Percentiles rank a stretch among this genome's conserved stretches.
These are phyloP conservation scores for Phaffia rhodozyma DNA, from an alignment of 1,284 basidiomycete genomes.

Conservation along the genomic window DNA sequence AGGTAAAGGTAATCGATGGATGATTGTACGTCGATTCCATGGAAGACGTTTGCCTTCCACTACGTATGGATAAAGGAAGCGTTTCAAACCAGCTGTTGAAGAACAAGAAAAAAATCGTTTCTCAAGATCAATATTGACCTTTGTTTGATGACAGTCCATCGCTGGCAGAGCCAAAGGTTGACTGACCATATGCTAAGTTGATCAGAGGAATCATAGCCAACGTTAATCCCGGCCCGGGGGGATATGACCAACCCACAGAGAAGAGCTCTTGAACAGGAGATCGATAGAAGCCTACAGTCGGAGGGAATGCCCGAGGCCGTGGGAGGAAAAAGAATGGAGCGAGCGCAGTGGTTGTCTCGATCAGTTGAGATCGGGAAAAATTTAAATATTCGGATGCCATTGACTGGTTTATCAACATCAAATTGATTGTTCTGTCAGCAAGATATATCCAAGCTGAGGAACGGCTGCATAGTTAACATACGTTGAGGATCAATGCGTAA, in stretches of 20 bases:
- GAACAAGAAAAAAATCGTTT: no score
- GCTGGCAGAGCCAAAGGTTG: no score
- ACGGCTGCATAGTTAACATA: no score
- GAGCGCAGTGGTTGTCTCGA: background rate
- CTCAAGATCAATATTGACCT: no score
- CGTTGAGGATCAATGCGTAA: no score
- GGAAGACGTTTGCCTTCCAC: background rate
- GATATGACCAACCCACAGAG: background rate
- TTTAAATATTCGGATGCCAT: background rate
- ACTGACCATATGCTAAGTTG: conserved; percentile 1
- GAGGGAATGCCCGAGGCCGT: background rate
- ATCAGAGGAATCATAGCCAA: background rate
- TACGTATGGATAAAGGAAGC: background rate
- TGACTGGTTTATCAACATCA: background rate
- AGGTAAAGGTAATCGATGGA: background rate
- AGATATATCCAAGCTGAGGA: no score
- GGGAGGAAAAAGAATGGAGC: background rate
- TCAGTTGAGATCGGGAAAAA: background rate
- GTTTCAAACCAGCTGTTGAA: background rate
- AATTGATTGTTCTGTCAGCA: background rate
- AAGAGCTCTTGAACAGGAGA: background rate
- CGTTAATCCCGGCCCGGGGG: background rate
- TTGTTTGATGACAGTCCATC: no score
- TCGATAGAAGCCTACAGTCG: background rate
- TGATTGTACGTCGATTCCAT: background rate